Evolutionary conservation across 2,329 filamentous ascomycete species (phyloP), one percentile per base, ranked within the genome.

Genomic region (Lachnellula occidentalis): DNA sequence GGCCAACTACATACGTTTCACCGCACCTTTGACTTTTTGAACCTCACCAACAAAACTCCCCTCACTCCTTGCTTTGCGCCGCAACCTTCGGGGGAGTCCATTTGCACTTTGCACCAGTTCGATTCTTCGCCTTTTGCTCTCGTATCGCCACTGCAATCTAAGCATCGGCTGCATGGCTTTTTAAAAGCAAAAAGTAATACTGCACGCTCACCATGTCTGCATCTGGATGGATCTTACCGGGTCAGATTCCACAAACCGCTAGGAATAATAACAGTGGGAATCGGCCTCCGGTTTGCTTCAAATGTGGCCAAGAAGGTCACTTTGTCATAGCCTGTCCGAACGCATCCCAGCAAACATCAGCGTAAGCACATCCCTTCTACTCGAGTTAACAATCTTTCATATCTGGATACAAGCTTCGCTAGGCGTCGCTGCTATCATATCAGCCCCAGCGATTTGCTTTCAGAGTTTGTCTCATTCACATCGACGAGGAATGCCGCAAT

Each of bases 271-370:
- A 49, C 47, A 52, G 48, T 60, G 53, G 54, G 36, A 48, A 50
- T 55, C 65, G 41, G 15, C 71, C 71, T 51, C 68, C 69, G 7
- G 61, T 73, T 58, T 82, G 79, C 66, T 81, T 80, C 65, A 81
- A 80, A 62, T 82, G 79, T 61, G 77, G 78, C 50, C 65, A 68
- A 47, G 67, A 69, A 31, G 76, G 76, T 4, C 79, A 82, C 63
- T 81, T 77, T 71, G 70, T 76, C 12, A 69, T 80, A 50, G 77
- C 76, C 48, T 82, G 79, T 63, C 78, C 77, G 7, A 74, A 79
- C 56, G 73, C 75, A 21, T 77, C 75, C 22, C 70, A 76, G 57
- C 66, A 70, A 59, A 72, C 73, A 45, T 76, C 76, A 59, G 75
- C 73, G 79, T 81, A 73, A 76, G 78, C 75, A 34, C 48, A 39